These are phyloP conservation scores for Plasmodium blacklocki DNA, from an alignment of 169 alveolate species.

Conservation along the genomic window DNA sequence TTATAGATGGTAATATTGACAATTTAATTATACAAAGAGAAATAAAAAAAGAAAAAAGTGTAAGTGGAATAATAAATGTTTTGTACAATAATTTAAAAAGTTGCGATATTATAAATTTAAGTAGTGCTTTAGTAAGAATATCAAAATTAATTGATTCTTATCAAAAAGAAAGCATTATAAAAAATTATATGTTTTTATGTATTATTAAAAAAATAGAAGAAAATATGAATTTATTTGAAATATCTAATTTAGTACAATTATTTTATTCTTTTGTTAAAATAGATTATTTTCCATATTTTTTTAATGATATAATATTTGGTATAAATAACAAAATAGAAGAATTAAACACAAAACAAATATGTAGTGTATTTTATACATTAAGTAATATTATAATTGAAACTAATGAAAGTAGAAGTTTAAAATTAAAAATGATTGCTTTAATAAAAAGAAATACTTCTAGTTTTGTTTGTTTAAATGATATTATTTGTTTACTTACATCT, in stretches of 20 bases:
- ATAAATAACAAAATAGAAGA: constrained; percentile 31
- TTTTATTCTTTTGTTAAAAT: constrained; percentile 68
- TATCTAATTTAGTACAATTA: constrained; percentile 44
- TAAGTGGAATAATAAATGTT: constrained; percentile 48
- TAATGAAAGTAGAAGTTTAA: constrained; percentile 64
- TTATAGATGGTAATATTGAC: constrained; percentile 71
- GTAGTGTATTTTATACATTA: constrained; percentile 48
- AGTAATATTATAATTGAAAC: constrained; percentile 68
- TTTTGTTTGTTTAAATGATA: constrained; percentile 38
- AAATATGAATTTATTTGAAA: constrained; percentile 15
- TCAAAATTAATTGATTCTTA: constrained; percentile 62
- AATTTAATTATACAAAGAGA: constrained; percentile 64
- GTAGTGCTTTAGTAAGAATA: constrained; percentile 54
- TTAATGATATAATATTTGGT: constrained; percentile 41
- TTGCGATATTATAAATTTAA: constrained; percentile 58
- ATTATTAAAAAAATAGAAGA: constrained; percentile 50
- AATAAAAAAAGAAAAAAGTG: constrained; percentile 61
- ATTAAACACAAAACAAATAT: constrained; percentile 39
- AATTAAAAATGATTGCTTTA: constrained; percentile 45
- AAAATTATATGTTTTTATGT: constrained; percentile 50
- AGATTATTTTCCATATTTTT: constrained; percentile 42
- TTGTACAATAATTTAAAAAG: constrained; percentile 47
- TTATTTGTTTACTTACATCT: constrained; percentile 48
- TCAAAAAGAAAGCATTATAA: constrained; percentile 49
- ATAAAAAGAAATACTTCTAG: constrained; percentile 11